phyloP scores from a whole-genome alignment of 306 rosid species.

The Canavalia ensiformis region DNA sequence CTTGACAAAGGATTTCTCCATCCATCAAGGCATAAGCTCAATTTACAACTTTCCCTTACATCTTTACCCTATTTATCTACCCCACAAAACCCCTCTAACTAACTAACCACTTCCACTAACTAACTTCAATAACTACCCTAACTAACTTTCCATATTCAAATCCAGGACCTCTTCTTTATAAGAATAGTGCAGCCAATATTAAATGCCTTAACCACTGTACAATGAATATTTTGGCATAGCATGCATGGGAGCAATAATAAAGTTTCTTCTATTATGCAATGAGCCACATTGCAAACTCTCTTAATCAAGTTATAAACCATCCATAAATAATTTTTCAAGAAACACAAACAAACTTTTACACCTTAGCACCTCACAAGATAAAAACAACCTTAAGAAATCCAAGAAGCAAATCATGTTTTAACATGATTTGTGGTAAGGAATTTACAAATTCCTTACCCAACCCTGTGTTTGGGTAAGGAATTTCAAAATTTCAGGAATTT shows the following conservation, averaged over 20 bases:
- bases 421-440: no score
- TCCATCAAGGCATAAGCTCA: no score
- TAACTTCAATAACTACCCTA: no score
- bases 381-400: constrained; percentile 8
- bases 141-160: not conserved
- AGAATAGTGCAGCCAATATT: not conserved
- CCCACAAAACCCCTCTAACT: no score
- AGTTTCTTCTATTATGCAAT: constrained; percentile 11
- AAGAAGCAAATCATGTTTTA: not conserved
- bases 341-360: constrained; percentile 13
- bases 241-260: constrained; percentile 29
- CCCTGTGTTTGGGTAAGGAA: no score
- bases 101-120: no score
- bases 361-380: constrained; percentile 1
- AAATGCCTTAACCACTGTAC: not conserved
- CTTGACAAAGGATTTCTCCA: no score
- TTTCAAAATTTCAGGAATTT: no score
- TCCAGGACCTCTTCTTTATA: constrained; percentile 17
- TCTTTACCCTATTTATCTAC: no score
- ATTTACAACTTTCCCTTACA: no score
- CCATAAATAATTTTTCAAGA: not conserved
- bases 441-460: no score
- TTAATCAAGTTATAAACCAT: constrained; percentile 26
- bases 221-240: constrained; percentile 10
- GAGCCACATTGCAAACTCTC: not conserved